These are phyloP conservation scores for Lactarius indigo DNA, from an alignment of 768 basidiomycete genomes.

Conservation along the genomic window DNA sequence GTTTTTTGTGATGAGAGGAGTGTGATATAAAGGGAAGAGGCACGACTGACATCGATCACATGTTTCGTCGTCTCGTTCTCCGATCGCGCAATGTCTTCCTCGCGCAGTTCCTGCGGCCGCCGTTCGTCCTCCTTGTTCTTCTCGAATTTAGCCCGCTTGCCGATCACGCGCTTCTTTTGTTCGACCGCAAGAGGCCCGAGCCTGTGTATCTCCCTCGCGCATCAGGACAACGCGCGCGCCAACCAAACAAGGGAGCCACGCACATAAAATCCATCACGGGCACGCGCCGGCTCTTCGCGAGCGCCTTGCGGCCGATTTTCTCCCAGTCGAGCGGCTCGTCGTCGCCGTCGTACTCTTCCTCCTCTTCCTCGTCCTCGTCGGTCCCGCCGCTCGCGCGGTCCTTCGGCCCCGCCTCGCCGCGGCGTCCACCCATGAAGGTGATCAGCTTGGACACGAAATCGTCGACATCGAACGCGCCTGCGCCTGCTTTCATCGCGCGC, in stretches of 20 bases:
- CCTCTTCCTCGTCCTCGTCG: slow-evolving; percentile 52
- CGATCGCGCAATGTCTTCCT: slow-evolving; percentile 78
- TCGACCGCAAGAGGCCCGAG: slow-evolving; percentile 86
- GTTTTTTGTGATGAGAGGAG: too few relatives aligned
- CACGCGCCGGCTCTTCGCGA: slow-evolving; percentile 75
- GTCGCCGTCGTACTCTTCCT: slow-evolving; percentile 36
- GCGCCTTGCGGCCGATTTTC: slow-evolving; percentile 77
- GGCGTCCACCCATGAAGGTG: slow-evolving; percentile 70
- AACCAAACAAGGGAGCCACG: slow-evolving; percentile 29
- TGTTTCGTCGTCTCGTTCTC: slow-evolving; percentile 91
- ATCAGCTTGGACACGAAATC: slow-evolving; percentile 80
- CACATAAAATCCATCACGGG: slow-evolving; percentile 89
- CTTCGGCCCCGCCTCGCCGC: slow-evolving; percentile 37
- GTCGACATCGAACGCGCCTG: slow-evolving; percentile 86
- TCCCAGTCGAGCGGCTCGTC: slow-evolving; percentile 69
- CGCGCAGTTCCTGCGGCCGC: slow-evolving; percentile 75
- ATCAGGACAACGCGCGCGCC: slow-evolving; percentile 13
- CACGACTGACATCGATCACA: slow-evolving; percentile 57
- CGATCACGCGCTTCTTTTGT: slow-evolving; percentile 65
- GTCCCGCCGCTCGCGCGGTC: slow-evolving; percentile 38
- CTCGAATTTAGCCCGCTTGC: slow-evolving; percentile 64
- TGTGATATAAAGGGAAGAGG: not conserved
- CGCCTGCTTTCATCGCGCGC: slow-evolving; percentile 85
- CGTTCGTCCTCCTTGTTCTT: slow-evolving; percentile 65
- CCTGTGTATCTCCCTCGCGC: slow-evolving; percentile 45